Base-by-base conservation (phyloP, 2,329 filamentous ascomycete genomes). In the Helminthosporium solani region DNA sequence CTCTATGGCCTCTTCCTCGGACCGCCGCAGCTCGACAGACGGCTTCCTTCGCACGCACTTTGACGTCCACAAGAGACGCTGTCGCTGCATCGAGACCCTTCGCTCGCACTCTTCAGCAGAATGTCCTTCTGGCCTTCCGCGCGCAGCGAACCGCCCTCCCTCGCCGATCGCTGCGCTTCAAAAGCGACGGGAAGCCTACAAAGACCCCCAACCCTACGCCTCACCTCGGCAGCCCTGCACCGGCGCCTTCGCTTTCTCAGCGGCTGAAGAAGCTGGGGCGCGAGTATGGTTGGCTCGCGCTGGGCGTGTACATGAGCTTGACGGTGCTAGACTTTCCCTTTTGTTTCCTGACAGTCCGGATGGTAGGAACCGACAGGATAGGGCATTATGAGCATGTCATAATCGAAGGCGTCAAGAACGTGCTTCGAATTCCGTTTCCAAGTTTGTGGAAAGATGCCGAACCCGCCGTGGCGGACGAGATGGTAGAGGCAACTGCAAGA, bases 291-390 rank as follows among this genome's bases (percentile, higher is more conserved):
- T 97, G 91, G 90, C 81, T 88, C 3, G 91, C 91, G 1, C 72
- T 96, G 4, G 92, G 90, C n/a, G 88, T 99, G 12, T 99, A 99
- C 70, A 71, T 96, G 9, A 78, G 78, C 1, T 74, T 99, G 44
- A 91, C 88, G 33, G 86, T 88, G 30, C 74, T 96, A 41, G 94
- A 99, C 72, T 95, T 97, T 56, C 94, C 94, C 0, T 88, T 97
- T 67, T 97, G 92, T 73, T 99, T 96, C 74, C 73, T 95, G 44
- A 83, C 94, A 8, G 94, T 99, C 37, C 82, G 86, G 46, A 75
- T 84, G 42, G 79, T 96, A 2, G 94, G 94, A 14, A 88, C 88
- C 0, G 94, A 99, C 20, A 82, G 81, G 44, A 94, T 99, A 61
- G 91, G 90, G 78, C 71, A 75, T 75, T 76, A 74, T 57, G 88